Evolutionary conservation across 495 filamentous ascomycete species (phyloP).

Genomic region (Elaphomyces granulatus): DNA sequence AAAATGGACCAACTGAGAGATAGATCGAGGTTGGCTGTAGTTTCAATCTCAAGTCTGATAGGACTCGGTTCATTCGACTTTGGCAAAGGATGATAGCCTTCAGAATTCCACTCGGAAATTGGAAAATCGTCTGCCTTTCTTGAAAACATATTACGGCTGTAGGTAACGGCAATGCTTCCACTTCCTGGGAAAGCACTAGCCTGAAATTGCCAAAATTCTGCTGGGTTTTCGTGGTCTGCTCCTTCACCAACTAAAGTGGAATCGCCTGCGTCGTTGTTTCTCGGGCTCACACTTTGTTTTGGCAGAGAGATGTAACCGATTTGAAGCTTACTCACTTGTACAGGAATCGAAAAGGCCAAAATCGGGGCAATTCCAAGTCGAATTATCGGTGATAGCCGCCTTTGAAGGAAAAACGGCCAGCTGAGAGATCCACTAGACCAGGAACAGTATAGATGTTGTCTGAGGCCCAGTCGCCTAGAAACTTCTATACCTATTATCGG

Average conservation of each 20-base stretch:
- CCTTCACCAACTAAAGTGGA: conserved; percentile 11
- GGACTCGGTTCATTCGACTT: conserved; percentile 20
- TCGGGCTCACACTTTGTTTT: conserved; percentile 1
- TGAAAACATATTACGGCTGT: conserved; percentile 31
- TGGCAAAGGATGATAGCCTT: conserved; percentile 24
- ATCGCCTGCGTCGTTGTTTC: conserved; percentile 15
- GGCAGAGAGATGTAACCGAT: conserved; percentile 22
- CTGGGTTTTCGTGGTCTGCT: conserved; percentile 14
- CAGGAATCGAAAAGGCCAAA: conserved; percentile 8
- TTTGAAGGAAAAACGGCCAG: conserved; percentile 19
- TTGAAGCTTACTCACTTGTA: conserved; percentile 20
- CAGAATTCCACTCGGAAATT: conserved; percentile 30
- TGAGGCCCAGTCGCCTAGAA: conserved; percentile 16
- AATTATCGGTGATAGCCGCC: conserved; percentile 13
- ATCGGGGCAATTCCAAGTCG: conserved; percentile 14
- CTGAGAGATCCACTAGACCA: conserved; percentile 25
- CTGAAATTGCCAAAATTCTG: conserved; percentile 22
- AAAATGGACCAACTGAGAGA: conserved; percentile 24
- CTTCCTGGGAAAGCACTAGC: conserved; percentile 16
- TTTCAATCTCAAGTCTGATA: conserved; percentile 20
- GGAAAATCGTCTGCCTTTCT: conserved; percentile 19
- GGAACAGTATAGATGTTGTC: conserved; percentile 19
- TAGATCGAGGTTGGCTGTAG: conserved; percentile 11
- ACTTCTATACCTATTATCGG: conserved; percentile 15
- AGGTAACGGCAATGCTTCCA: conserved; percentile 19